Evolutionary conservation across 495 filamentous ascomycete genomes (phyloP).

Genomic region (Xylaria bambusicola): DNA sequence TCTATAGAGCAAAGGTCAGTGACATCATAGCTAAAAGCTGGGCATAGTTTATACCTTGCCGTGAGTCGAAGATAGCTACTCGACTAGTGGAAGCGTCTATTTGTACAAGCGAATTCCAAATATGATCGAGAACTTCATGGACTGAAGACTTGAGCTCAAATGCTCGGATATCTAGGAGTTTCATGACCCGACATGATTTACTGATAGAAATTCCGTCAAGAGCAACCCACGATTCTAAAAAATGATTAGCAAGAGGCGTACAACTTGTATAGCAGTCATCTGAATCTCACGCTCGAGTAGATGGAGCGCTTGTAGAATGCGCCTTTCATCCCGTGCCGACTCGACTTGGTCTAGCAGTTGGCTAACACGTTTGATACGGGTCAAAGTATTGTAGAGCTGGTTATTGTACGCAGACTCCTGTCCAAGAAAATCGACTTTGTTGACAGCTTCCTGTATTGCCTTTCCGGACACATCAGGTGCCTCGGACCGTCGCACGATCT

Average conservation of each 20-base stretch:
- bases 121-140: constrained; percentile 57
- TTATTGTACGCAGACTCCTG: constrained; percentile 78
- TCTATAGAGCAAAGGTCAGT: constrained; percentile 39
- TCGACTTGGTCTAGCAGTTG: constrained; percentile 55
- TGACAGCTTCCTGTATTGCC: constrained; percentile 63
- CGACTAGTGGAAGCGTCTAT: constrained; percentile 52
- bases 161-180: constrained; percentile 47
- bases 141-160: constrained; percentile 59
- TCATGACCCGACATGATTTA: constrained; percentile 50
- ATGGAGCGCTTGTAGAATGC: constrained; percentile 53
- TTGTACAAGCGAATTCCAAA: constrained; percentile 58
- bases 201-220: constrained; percentile 46
- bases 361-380: constrained; percentile 58
- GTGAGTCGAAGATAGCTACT: constrained; percentile 49
- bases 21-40: not conserved
- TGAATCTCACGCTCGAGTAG: constrained; percentile 49
- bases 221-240: constrained; percentile 49
- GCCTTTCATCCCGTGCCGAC: constrained; percentile 45
- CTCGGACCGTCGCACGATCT: constrained; percentile 73
- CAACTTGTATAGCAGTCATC: constrained; percentile 7
- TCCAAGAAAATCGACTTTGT: constrained; percentile 69
- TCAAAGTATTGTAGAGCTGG: constrained; percentile 63
- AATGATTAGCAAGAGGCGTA: constrained; percentile 6
- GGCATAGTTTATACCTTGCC: constrained; percentile 49
- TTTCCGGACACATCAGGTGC: constrained; percentile 60